Conservation (phyloP, 768 basidiomycete species). For the Postia placenta region DNA sequence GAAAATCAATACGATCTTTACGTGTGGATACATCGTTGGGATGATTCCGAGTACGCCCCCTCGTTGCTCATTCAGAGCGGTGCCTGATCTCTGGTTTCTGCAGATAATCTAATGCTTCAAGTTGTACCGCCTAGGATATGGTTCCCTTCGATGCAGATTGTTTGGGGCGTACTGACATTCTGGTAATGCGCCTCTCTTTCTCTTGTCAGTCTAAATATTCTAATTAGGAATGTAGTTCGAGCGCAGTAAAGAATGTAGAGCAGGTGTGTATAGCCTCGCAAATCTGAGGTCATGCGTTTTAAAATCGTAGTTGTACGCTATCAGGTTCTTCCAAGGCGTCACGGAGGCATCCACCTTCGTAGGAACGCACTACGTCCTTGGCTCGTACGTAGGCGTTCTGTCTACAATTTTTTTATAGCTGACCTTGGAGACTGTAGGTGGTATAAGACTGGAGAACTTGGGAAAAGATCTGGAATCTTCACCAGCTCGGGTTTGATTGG, state of each 20-base stretch:
- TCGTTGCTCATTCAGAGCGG: background rate
- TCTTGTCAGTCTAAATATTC: background rate
- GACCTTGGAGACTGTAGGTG: constrained; percentile 46
- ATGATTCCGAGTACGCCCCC: constrained; percentile 55
- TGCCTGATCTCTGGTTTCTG: constrained; percentile 1
- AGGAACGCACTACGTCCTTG: constrained; percentile 67
- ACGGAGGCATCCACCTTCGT: constrained; percentile 74
- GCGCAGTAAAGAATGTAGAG: constrained; percentile 45
- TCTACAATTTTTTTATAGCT: background rate
- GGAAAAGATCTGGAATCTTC: constrained; percentile 68
- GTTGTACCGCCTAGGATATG: constrained; percentile 57
- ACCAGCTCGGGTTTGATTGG: constrained; percentile 57
- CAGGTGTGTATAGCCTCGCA: constrained; percentile 34
- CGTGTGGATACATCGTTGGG: constrained; percentile 70
- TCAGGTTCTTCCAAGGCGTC: constrained; percentile 69
- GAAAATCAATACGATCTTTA: constrained; percentile 67
- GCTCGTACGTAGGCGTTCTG: constrained; percentile 48
- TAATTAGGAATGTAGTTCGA: constrained; percentile 35
- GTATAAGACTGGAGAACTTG: constrained; percentile 67
- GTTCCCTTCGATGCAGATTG: constrained; percentile 58
- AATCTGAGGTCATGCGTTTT: background rate
- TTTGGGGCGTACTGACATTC: constrained; percentile 63
- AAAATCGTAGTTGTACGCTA: constrained; percentile 47
- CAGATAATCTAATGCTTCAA: constrained; percentile 65
- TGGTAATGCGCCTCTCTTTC: constrained; percentile 33